Evolutionary conservation across 441 rosid species (phyloP), one percentile per base, ranked within the genome.

Genomic region (Populus hybrid): DNA sequence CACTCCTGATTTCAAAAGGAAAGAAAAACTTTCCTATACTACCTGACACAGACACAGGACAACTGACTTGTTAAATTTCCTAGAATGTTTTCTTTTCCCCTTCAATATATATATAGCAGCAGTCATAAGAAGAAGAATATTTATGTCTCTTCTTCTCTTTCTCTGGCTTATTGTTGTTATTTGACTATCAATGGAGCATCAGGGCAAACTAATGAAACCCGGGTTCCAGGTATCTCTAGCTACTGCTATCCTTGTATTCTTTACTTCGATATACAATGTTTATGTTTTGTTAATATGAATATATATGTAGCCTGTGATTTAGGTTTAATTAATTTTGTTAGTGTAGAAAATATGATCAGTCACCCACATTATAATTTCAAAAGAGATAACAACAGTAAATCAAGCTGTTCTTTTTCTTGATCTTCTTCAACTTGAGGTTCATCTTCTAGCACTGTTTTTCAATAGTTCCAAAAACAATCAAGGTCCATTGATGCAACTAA

Each of bases 401-500:
- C 16, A 73, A 69, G 67, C 4, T 69, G 34, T 11, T 66, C 42
- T 70, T 42, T 72, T 67, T 24, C 46, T 53, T 26, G 85, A 16
- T 74, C 64, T 50, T 59, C 23, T 75, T 50, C 50, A 40, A 11
- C 65, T 36, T 70, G 18, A 35, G 67, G 63, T 69, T 74, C 46
- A 61, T 79, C 68, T 36, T 69, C 68, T 50, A 50, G 26, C 35
- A 53, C 64, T 68, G 20, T 5, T 36, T 77, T 78, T 86, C 84
- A 91, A 76, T 84, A 91, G 80, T 75, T 87, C 98, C 94, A 92
- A 69, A 93, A 76, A 78, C 83, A 79, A 72, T 87, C 93, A 75
- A 88, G 82, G 76, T 89, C 92, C 64, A 81, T 36, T 8, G 89
- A 89, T 76, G 80, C 86, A 8, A 86, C 79, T 16, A 94, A 87